Conservation (phyloP, 1,139 yeast species). For the Diutina catenulata region DNA sequence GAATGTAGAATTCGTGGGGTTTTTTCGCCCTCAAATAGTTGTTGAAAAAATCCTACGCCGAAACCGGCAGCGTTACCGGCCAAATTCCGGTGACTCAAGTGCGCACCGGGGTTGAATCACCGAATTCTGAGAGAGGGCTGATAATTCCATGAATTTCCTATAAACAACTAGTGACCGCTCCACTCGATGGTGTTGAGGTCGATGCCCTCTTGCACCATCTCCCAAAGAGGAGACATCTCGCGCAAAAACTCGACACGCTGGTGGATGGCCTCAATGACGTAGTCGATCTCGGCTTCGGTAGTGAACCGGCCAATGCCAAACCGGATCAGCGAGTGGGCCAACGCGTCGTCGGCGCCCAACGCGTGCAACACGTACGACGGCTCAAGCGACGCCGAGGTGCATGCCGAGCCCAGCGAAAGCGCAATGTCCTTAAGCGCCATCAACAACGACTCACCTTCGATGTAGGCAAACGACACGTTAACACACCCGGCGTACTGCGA, state of each 20-base stretch:
- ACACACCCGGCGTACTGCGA: conserved; percentile 82
- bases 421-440: conserved; percentile 98
- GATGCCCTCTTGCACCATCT: conserved; percentile 98
- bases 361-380: conserved; percentile 97
- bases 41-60: no score
- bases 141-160: not conserved
- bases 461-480: conserved; percentile 89
- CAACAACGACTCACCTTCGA: conserved; percentile 93
- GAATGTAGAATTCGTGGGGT: not conserved
- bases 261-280: conserved; percentile 76
- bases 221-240: conserved; percentile 95
- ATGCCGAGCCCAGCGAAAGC: conserved; percentile 94
- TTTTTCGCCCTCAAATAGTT: not conserved
- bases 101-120: no score
- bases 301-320: conserved; percentile 97
- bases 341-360: conserved; percentile 94
- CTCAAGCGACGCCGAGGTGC: conserved; percentile 96
- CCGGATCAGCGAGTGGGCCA: conserved; percentile 94
- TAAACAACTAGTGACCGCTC: conserved; percentile 66
- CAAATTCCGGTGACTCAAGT: no score
- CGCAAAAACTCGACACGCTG: conserved; percentile 87
- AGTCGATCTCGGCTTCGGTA: conserved; percentile 91
- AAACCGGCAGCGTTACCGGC: no score
- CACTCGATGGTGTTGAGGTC: conserved; percentile 90
- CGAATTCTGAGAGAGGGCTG: not conserved